Base-by-base conservation (phyloP, 2,329 filamentous ascomycete species). In the Rasamsonia emersonii region DNA sequence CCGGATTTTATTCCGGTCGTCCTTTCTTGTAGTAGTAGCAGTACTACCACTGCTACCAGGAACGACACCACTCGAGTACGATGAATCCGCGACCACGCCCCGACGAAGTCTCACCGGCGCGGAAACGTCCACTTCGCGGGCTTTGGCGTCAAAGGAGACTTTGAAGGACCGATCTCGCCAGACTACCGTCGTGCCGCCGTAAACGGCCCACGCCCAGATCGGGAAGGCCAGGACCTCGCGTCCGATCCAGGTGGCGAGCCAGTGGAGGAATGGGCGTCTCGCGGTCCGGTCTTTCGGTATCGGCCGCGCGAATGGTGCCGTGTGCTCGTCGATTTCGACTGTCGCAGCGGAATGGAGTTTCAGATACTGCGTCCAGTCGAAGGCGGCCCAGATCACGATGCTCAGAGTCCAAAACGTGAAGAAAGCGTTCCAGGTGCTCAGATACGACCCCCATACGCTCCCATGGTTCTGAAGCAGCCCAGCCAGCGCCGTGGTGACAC, bases 201-300 rank as follows among this genome's bases (percentile, higher is more conserved):
- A 75, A 13, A 95, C 83, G 1, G 91, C 91, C 75, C 81, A 86
- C 0, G 76, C 64, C 91, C 91, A 98, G 37, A 98, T 81, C 0
- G 88, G 88, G 27, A 94, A 65, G 0, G 91, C 88, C 6, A 95
- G 66, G 0, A 75, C 43, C 59, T 98, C 91, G 18, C 91, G 70
- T 0, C 82, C 86, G 0, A 93, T 46, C 91, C 93, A 98, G 0
- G 88, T 82, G 4, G 71, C 54, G 3, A 91, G 51, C 83, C 86
- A 98, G 42, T 82, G 70, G 0, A 56, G 41, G 35, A 91, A 81
- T 0, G 68, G 61, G 21, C 83, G 67, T 31, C 59, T 63, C 38
- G 50, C 66, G 54, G 33, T 63, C 49, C 21, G 64, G 49, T 46
- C 63, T 51, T 30, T 38, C 64, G 67, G 42, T 53, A 69, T 43